A percentile compares a stretch with the other conserved stretches of the same genome.
Evolutionary conservation across 495 filamentous ascomycete genomes (phyloP).

Genomic region (Penicillium desertorum): DNA sequence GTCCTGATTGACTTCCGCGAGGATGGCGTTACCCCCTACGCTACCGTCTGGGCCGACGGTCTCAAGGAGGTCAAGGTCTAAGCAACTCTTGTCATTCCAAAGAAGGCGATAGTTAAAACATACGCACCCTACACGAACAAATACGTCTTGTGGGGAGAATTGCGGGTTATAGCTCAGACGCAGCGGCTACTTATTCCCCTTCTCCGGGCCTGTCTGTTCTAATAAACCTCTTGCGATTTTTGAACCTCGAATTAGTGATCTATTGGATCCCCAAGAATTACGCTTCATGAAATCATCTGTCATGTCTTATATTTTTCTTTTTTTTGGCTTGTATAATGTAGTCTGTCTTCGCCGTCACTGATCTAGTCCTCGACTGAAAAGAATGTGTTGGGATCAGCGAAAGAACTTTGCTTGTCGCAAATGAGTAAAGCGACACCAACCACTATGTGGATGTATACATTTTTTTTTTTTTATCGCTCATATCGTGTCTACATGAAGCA

Average conservation of each 20-base stretch:
- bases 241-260: constrained; percentile 38
- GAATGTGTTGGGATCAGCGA: neutral
- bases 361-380: neutral
- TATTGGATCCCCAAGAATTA: constrained; percentile 37
- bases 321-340: constrained; percentile 7
- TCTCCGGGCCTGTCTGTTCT: constrained; percentile 25
- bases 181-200: constrained; percentile 16
- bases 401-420: neutral
- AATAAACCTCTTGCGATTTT: constrained; percentile 25
- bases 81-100: constrained; percentile 24
- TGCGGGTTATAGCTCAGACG: constrained; percentile 21
- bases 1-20: constrained; percentile 96
- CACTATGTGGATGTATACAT: neutral
- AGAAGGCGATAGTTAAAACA: constrained; percentile 23
- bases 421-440: neutral
- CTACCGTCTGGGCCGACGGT: constrained; percentile 95
- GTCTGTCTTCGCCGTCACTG: neutral
- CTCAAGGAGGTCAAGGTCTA: constrained; percentile 90
- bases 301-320: constrained; percentile 32
- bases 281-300: constrained; percentile 47
- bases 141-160: constrained; percentile 27
- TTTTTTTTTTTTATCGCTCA: neutral
- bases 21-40: constrained; percentile 86
- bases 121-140: constrained; percentile 34
- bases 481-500: neutral